phyloP scores from a whole-genome alignment of 2,329 filamentous ascomycete species.

The Xylaria sp. region DNA sequence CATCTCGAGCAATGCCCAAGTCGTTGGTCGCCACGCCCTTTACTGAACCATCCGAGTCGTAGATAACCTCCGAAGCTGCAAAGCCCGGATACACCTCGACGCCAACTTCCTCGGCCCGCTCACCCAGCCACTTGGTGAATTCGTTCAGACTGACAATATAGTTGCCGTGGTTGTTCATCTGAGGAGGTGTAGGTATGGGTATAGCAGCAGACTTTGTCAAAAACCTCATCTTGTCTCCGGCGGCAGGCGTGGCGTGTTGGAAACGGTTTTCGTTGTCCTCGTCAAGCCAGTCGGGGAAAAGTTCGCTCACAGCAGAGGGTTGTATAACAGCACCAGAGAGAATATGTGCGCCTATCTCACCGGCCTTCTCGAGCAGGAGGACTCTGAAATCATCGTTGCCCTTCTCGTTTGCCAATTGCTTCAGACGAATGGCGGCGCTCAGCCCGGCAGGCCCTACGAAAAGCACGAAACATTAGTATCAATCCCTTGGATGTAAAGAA shows the following conservation, averaged over 20 bases:
- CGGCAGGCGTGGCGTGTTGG: conserved; percentile 85
- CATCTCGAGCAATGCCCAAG: conserved; percentile 82
- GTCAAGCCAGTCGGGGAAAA: conserved; percentile 92
- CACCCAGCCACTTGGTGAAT: conserved; percentile 93
- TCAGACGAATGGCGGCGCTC: conserved; percentile 90
- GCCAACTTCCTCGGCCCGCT: conserved; percentile 94
- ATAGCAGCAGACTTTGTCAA: conserved; percentile 83
- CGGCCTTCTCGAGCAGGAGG: conserved; percentile 91
- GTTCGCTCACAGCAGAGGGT: conserved; percentile 85
- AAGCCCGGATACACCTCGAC: conserved; percentile 98
- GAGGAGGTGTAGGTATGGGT: conserved; percentile 87
- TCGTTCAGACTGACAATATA: conserved; percentile 97
- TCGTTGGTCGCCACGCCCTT: conserved; percentile 97
- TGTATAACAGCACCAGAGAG: conserved; percentile 96
- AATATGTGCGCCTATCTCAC: conserved; percentile 93
- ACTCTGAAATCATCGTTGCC: conserved; percentile 97
- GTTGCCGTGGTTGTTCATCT: conserved; percentile 98
- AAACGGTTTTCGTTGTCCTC: conserved; percentile 90
- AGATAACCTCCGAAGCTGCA: conserved; percentile 91
- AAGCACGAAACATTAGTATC: conserved; percentile 15
- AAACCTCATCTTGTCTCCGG: conserved; percentile 89
- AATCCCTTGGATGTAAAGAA: not conserved
- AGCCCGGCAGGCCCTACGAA: conserved; percentile 84
- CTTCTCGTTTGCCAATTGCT: conserved; percentile 93
- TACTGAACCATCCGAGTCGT: conserved; percentile 85